Base-by-base conservation (phyloP, 1,139 yeast genomes). In the Protomyces gravidus region DNA sequence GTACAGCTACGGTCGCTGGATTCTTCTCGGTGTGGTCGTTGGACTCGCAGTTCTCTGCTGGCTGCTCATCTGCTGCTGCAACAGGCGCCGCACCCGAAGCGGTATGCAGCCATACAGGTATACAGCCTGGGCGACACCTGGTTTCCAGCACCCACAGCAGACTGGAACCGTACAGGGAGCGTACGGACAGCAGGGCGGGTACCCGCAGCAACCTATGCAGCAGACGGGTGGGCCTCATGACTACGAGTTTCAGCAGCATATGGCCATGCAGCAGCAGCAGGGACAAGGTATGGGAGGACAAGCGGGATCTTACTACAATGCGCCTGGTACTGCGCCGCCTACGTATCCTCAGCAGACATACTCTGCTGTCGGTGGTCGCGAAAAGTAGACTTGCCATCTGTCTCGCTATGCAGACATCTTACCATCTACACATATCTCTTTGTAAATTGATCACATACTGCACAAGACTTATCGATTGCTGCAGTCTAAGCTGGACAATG, bases 41-140 rank as follows among this genome's bases (percentile, higher is more conserved):
- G 58, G 51, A 1, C 46, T 46, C 6, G 58, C 58, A 23, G 39
- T 53, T n/a, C 51, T 53, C 42, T 32, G 47, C 25, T 53, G 50
- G 50, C 26, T 53, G 9, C 17, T 46, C 19, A 50, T 53, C 46
- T 53, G 58, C 58, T 28, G 50, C 21, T 53, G 51, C 51, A 59
- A 52, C 26, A 25, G 53, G 13, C 17, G 50, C 3, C 50, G 59
- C 5, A 45, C 49, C 21, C 36, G 48, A 6, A 32, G 42, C 21
- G 61, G 59, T 19, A 26, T 27, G 45, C 45, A 28, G 49, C 61
- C 61, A 7, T 51, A 45, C 49, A 59, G 45, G 45, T 59, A 59
- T 51, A 59, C 61, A 11, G 61, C 57, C 13, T 59, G 61, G 61
- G 53, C 53, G 13, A 52, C 51, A 11, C 61, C 61, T 1, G 50